Evolutionary conservation across 306 rosid species (phyloP).

Genomic region (Cicer judaicum): DNA sequence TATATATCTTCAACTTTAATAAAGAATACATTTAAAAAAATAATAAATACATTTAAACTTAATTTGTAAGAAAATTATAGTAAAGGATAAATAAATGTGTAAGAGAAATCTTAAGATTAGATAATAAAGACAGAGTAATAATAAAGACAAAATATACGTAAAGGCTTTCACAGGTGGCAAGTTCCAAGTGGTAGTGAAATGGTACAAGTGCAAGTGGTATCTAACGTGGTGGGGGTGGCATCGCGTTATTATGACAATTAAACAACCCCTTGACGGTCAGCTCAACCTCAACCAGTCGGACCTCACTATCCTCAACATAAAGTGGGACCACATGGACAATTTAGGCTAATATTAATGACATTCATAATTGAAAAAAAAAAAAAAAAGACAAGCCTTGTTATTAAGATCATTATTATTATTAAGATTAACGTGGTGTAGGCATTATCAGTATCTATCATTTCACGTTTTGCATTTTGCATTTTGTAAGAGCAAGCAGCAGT

Average conservation of each 20-base stretch:
- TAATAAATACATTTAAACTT: too few relatives aligned
- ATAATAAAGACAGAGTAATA: too few relatives aligned
- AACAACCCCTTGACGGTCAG: slow-evolving; percentile 1
- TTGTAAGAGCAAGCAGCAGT: background rate
- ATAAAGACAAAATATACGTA: background rate
- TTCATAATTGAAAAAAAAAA: background rate
- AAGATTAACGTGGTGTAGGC: too few relatives aligned
- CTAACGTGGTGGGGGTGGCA: background rate
- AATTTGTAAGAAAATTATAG: too few relatives aligned
- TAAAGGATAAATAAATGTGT: too few relatives aligned
- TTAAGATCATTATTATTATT: too few relatives aligned
- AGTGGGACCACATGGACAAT: background rate
- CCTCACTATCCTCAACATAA: background rate
- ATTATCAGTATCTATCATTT: too few relatives aligned
- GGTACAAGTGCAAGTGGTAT: background rate
- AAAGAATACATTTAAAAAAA: too few relatives aligned
- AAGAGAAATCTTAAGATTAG: too few relatives aligned
- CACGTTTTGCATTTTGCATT: background rate
- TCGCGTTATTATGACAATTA: background rate
- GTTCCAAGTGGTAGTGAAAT: background rate
- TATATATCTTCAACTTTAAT: too few relatives aligned
- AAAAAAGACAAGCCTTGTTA: background rate
- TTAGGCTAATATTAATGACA: background rate
- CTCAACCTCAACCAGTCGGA: slow-evolving; percentile 7
- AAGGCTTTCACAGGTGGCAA: slow-evolving; percentile 5